Evolutionary conservation across 805 yeast species (phyloP).

Genomic region (Sugiyamaella americana): DNA sequence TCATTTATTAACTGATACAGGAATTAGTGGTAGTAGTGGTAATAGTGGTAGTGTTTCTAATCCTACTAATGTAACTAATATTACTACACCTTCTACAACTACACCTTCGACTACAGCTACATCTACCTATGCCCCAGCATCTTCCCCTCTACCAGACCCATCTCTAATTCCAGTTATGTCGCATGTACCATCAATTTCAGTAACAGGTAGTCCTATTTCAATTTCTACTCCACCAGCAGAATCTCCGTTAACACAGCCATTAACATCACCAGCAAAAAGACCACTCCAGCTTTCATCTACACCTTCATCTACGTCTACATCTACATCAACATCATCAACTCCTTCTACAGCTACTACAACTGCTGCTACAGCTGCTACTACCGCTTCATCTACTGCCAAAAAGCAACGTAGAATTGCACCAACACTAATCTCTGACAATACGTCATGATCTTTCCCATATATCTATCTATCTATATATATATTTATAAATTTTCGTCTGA

Average conservation of each 20-base stretch:
- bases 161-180: constrained; percentile 18
- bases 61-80: not conserved
- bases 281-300: constrained; percentile 11
- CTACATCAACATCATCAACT: constrained; percentile 6
- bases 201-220: constrained; percentile 2
- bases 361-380: constrained; percentile 3
- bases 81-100: constrained; percentile 6
- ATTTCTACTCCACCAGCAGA: constrained; percentile 3
- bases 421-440: constrained; percentile 14
- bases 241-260: constrained; percentile 19
- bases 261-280: constrained; percentile 11
- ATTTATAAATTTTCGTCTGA: no score
- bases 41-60: not conserved
- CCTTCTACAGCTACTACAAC: constrained; percentile 6
- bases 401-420: constrained; percentile 37
- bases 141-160: constrained; percentile 15
- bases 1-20: not conserved
- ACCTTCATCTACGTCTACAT: constrained; percentile 15
- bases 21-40: not conserved
- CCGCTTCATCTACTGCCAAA: constrained; percentile 13
- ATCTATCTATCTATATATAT: no score
- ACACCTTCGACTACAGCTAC: constrained; percentile 7
- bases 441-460: not conserved
- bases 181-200: constrained; percentile 18
- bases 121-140: constrained; percentile 15